Evolutionary conservation across 768 basidiomycete genomes (phyloP).

Genomic region (Leccinum barrowsii): DNA sequence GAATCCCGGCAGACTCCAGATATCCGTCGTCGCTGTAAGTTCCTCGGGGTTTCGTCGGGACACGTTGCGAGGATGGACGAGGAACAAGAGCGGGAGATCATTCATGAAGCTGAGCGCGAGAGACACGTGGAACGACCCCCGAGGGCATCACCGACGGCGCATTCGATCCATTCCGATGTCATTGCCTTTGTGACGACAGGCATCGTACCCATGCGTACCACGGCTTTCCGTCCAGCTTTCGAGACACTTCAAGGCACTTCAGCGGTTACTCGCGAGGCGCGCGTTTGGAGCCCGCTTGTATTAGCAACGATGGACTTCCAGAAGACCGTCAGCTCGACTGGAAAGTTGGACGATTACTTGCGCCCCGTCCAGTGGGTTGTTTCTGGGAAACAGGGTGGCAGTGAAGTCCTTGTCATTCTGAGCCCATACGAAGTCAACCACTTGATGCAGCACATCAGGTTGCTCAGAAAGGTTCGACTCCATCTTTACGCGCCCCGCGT

Average conservation of each 20-base stretch:
- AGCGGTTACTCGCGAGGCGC: slow-evolving; percentile 13
- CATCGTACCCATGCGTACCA: slow-evolving; percentile 11
- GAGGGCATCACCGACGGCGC: slow-evolving; percentile 18
- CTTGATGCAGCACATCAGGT: slow-evolving; percentile 36
- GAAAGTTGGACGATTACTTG: slow-evolving; percentile 14
- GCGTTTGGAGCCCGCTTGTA: slow-evolving; percentile 18
- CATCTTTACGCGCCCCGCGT: slow-evolving; percentile 43
- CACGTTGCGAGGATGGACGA: slow-evolving; percentile 35
- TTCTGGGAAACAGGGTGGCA: slow-evolving; percentile 2
- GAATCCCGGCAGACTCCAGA: not conserved
- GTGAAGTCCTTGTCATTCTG: slow-evolving; percentile 32
- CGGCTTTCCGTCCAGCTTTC: slow-evolving; percentile 19
- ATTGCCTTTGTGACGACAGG: slow-evolving; percentile 30
- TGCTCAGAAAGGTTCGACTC: slow-evolving; percentile 32
- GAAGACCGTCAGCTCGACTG: slow-evolving; percentile 5
- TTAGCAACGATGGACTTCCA: slow-evolving; percentile 19
- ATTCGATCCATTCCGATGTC: slow-evolving; percentile 23
- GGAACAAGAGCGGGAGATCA: slow-evolving; percentile 50
- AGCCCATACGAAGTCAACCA: slow-evolving; percentile 41
- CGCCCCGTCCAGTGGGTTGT: slow-evolving; percentile 31
- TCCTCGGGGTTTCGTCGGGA: slow-evolving; percentile 15
- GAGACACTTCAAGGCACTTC: slow-evolving; percentile 9
- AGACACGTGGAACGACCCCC: slow-evolving; percentile 37
- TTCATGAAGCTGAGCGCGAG: slow-evolving; percentile 43
- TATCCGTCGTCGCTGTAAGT: slow-evolving; percentile 13